Base-by-base conservation (phyloP, 139 green algal genomes). In the Chlamydomonas incerta region DNA sequence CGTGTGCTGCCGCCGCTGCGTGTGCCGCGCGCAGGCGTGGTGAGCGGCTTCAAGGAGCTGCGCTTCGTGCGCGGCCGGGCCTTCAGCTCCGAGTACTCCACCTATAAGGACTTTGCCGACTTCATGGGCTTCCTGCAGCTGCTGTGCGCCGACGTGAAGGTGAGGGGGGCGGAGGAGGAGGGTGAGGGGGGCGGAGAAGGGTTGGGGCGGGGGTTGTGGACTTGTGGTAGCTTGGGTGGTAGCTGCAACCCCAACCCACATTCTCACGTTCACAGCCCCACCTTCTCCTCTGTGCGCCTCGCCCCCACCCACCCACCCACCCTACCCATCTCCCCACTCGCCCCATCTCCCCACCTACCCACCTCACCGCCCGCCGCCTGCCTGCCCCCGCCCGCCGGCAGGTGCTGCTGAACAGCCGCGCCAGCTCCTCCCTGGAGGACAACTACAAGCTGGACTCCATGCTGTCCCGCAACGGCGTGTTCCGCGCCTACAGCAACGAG, bases 11-110 rank as follows among this genome's bases (percentile, higher is more conserved):
- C 23, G 57, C 57, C 20, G 20, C 23, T 63, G 57, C 23, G n/a
- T 35, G 8, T 37, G 9, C 28, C 62, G 28, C 29, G 13, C 24
- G 41, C 77, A 83, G 77, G 41, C 31, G 33, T 66, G 11, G 77
- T 83, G 28, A 65, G 35, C 18, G 77, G 77, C 41, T 83, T 83
- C 77, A 83, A 83, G 47, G 77, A 83, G 63, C 28, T 83, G 17
- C 77, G 77, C 63, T 83, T 74, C 63, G 77, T 83, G 28, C 31
- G 41, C 17, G 77, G 77, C 46, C 77, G 63, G 29, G 77, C 77
- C 41, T 74, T 83, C 63, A 46, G 41, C 37, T 46, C 37, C 5
- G 28, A 15, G 37, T 18, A 17, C 41, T 50, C 34, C 37, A 14
- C 14, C 29, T 83, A 83, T 37, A 0, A 24, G 9, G 63, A 66